Conservation (phyloP, 306 rosid species). For the Fragaria vesca region DNA sequence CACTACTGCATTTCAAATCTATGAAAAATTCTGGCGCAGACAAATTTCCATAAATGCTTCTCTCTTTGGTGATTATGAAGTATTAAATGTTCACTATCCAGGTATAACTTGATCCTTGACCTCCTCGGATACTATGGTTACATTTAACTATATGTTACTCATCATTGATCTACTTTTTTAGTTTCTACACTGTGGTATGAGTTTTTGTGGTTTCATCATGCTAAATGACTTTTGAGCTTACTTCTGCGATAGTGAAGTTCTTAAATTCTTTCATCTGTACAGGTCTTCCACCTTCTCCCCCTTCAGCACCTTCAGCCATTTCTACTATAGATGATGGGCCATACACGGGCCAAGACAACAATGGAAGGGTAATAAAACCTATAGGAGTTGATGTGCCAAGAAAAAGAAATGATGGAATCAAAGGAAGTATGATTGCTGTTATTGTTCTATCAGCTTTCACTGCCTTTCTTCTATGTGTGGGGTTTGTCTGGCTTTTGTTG, state of each 20-base stretch:
- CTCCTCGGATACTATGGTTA: not conserved
- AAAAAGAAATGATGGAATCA: constrained; percentile 47
- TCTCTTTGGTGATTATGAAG: constrained; percentile 73
- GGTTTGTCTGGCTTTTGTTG: constrained; percentile 63
- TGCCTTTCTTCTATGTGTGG: constrained; percentile 58
- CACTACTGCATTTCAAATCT: constrained; percentile 53
- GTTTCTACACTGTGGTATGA: not conserved
- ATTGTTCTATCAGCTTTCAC: constrained; percentile 66
- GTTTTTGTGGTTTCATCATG: not conserved
- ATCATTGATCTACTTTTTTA: not conserved
- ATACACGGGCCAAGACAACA: constrained; percentile 39
- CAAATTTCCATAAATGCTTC: constrained; percentile 59
- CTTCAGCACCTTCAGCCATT: constrained; percentile 50
- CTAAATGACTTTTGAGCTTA: constrained; percentile 14
- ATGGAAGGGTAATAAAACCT: constrained; percentile 70
- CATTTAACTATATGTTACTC: not conserved
- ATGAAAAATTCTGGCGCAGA: constrained; percentile 67
- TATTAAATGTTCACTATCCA: constrained; percentile 74
- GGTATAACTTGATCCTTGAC: constrained; percentile 41
- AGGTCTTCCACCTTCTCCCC: constrained; percentile 99
- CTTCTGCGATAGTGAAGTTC: constrained; percentile 20
- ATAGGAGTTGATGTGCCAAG: constrained; percentile 75
- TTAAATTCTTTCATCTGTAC: constrained; percentile 27
- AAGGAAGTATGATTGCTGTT: constrained; percentile 46
- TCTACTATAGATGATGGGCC: constrained; percentile 61